Evolutionary conservation across 2,329 filamentous ascomycete species (phyloP), one percentile per base, ranked within the genome.

Genomic region (Penicillium sp.): DNA sequence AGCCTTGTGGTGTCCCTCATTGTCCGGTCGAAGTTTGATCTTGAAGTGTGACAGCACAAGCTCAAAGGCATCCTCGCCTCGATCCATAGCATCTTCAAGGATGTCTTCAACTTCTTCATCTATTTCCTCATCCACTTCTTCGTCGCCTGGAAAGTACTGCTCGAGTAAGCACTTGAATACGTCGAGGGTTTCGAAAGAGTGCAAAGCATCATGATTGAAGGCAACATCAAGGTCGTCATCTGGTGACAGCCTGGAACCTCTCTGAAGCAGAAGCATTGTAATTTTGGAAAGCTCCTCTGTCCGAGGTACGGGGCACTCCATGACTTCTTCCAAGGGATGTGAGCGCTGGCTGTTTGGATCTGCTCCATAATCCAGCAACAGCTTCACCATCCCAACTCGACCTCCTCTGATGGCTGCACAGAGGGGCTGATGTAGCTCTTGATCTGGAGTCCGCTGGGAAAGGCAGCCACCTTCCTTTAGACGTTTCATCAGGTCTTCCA

Each of bases 291-390:
- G 24, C 18, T 42, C 39, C 9, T 36, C 33, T 7, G n/a, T 16
- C 6, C n/a, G 33, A 36, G 33, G 33, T n/a, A 15, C n/a, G 1
- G 33, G 33, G n/a, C 33, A 36, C 9, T 36, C 33, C 33, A 36
- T 36, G n/a, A 36, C 6, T 36, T 7, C n/a, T 15, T 36, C 33
- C 33, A 36, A 36, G 6, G 33, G 33, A 36, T 36, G 33, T 9
- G 8, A 16, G 6, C 33, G 33, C 33, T 10, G 39, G 28, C 34
- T 26, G 18, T 48, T 31, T 16, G 46, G 46, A 31, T 23, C 16
- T 21, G 46, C 46, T 29, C 36, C 36, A 33, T 48, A 24, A 48
- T 41, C 46, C n/a, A 48, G 24, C 16, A 48, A 31, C 16, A 48
- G 23, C 21, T 48, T 26, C 23, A 48, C 24, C 21, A 39, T 41